A percentile compares a stretch with the other conserved stretches of the same genome.
phyloP scores from a whole-genome alignment of 306 rosid species.

The Herpetospermum pedunculosum region DNA sequence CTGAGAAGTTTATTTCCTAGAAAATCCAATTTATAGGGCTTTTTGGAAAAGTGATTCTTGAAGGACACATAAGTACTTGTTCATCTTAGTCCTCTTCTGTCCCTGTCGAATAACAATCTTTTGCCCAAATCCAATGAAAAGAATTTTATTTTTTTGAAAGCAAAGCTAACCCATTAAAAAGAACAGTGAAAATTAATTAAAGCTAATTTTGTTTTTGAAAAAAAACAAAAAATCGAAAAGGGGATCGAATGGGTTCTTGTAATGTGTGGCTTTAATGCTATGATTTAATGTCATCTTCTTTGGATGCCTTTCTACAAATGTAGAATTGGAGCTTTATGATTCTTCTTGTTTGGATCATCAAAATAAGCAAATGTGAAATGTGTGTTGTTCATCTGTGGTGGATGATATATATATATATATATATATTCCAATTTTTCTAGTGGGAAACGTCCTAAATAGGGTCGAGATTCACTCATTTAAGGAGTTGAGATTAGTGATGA shows the following conservation, averaged over 20 bases:
- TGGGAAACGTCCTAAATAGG: too few relatives aligned
- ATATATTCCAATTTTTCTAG: too few relatives aligned
- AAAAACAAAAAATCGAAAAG: background rate
- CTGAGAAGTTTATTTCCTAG: background rate
- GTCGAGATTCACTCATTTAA: too few relatives aligned
- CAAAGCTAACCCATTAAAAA: background rate
- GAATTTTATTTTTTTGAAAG: background rate
- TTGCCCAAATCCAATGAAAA: background rate
- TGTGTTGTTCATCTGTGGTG: too few relatives aligned
- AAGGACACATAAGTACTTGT: background rate
- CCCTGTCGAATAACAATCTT: slow-evolving; percentile 8
- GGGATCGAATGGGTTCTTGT: background rate
- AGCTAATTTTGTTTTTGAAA: background rate
- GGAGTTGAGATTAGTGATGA: too few relatives aligned
- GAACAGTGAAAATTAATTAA: background rate
- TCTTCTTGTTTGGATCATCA: background rate
- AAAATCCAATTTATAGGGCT: background rate
- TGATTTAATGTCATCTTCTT: background rate
- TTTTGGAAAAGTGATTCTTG: background rate
- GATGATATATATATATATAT: too few relatives aligned
- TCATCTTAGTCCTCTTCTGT: slow-evolving; percentile 6
- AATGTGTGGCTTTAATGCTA: background rate
- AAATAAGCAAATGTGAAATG: too few relatives aligned
- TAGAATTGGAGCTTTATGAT: background rate
- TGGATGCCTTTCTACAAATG: background rate